Evolutionary conservation across 2,329 filamentous ascomycete species (phyloP).

Genomic region (Alternaria conjuncta): DNA sequence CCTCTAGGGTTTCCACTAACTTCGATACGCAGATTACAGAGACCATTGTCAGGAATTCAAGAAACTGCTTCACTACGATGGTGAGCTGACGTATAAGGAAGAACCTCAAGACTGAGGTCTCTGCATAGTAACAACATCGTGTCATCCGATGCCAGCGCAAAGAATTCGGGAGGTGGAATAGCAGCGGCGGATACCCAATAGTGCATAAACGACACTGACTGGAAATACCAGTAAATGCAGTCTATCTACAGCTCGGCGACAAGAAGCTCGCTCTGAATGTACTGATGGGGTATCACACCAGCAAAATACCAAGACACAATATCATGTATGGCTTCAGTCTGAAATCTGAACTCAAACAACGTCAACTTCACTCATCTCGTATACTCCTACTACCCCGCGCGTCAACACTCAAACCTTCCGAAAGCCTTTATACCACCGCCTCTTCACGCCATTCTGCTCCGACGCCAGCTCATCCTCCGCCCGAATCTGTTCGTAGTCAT

Average conservation of each 20-base stretch:
- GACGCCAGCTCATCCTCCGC: background rate
- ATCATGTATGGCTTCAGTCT: background rate
- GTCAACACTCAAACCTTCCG: background rate
- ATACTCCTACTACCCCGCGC: accelerated
- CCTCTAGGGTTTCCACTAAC: background rate
- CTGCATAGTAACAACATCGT: background rate
- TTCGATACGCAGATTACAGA: background rate
- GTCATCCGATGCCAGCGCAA: background rate
- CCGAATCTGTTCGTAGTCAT: constrained; percentile 6
- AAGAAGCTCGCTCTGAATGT: background rate
- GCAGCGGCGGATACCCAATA: background rate
- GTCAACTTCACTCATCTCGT: background rate
- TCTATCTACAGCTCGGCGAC: background rate
- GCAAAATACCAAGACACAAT: background rate
- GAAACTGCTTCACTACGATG: background rate
- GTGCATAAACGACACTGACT: background rate
- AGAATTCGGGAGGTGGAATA: background rate
- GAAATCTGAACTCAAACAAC: background rate
- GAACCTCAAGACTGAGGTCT: background rate
- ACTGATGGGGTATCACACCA: background rate
- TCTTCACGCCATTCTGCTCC: constrained; percentile 12
- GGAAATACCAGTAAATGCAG: background rate
- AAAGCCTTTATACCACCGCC: constrained; percentile 22
- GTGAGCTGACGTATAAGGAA: background rate
- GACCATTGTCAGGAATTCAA: background rate